Base-by-base conservation (phyloP, 2,329 filamentous ascomycete species). In the Fusarium brevicatenulatum region DNA sequence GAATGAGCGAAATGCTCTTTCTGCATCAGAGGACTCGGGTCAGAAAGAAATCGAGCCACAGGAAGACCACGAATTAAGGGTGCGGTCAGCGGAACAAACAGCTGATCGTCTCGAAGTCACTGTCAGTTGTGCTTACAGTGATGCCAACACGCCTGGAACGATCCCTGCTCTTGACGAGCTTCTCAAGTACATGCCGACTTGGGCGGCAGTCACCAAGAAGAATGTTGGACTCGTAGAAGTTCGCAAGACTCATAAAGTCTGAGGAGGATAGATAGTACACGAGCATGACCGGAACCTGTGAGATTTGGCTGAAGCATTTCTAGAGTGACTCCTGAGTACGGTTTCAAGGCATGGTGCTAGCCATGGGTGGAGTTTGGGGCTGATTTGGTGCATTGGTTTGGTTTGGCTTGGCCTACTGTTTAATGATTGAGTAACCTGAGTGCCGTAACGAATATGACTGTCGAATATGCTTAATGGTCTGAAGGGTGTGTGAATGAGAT, bases 141-240 rank as follows among this genome's bases (percentile, higher is more conserved):
- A 99, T 83, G 91, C 89, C 49, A 98, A 98, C 78, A 83, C 85
- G 40, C 81, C 83, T 5, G 91, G 90, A 7, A 86, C 87, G 2
- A 95, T 98, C 53, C 95, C 95, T 0, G 95, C 95, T 2, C 88
- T 95, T 57, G 92, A 96, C 75, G 95, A 98, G 82, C 86, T 93
- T 54, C 85, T 88, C 74, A 88, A 91, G 79, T 98, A 91, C 82
- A 87, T 91, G 74, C 96, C 96, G 2, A 84, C 86, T 9, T 99
- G 96, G 96, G 90, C 91, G 11, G 91, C 91, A 15, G 85, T 95
- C 34, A 91, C 91, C 8, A 98, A 97, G 83, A 83, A 89, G 71
- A 86, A 86, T 32, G 92, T 95, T 82, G 95, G 94, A 2, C 82
- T 98, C 75, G 92, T 97, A 36, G 93, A 97, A 80, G 95, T 93